These are phyloP conservation scores for Crepidotus variabilis DNA, from an alignment of 768 basidiomycete genomes.

Conservation along the genomic window DNA sequence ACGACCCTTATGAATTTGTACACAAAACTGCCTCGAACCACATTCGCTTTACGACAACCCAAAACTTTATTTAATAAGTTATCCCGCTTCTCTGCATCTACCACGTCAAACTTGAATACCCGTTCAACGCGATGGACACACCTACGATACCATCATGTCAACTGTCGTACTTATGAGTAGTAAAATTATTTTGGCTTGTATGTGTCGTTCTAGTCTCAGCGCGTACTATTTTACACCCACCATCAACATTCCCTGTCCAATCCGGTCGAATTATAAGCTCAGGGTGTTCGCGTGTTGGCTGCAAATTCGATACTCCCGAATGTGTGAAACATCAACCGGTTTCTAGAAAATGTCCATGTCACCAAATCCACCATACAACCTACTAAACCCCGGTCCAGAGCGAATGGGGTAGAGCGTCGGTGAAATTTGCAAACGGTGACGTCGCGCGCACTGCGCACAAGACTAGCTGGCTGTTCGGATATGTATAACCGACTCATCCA, in stretches of 20 bases:
- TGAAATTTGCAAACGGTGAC: background rate
- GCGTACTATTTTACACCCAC: background rate
- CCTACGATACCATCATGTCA: background rate
- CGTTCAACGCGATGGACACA: background rate
- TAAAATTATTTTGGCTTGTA: background rate
- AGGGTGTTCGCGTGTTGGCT: no score
- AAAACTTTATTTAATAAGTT: background rate
- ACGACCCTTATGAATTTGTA: background rate
- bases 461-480: no score
- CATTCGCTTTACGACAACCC: background rate
- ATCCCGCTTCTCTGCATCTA: background rate
- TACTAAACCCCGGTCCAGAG: background rate
- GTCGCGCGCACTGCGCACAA: no score
- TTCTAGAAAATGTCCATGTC: background rate
- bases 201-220: background rate
- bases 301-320: background rate
- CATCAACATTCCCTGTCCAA: no score
- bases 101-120: background rate
- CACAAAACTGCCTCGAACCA: background rate
- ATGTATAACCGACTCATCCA: no score
- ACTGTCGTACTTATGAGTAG: background rate
- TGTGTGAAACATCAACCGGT: background rate
- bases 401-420: background rate
- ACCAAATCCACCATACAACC: background rate
- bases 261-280: no score